A percentile compares a stretch with the other conserved stretches of the same genome.
Evolutionary conservation across 768 basidiomycete species (phyloP).

Genomic region (Trametes elegans): DNA sequence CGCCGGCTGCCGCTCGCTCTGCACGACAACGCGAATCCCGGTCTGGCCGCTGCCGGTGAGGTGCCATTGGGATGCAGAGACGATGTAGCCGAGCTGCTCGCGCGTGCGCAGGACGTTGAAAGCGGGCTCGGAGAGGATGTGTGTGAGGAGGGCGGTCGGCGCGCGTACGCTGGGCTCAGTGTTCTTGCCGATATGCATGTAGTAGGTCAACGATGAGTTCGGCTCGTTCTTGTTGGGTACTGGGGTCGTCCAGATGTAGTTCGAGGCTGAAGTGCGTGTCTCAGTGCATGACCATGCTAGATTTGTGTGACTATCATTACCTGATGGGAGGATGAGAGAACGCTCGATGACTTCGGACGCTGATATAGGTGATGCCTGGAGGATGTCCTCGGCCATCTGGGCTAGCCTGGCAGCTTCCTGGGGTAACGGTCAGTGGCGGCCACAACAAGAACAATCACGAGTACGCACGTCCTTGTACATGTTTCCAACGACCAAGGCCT

Average conservation of each 20-base stretch:
- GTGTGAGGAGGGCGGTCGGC: conserved; percentile 66
- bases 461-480: conserved; percentile 71
- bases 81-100: conserved; percentile 95
- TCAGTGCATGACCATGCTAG: too few relatives aligned
- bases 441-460: neutral
- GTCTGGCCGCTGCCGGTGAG: conserved; percentile 54
- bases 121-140: conserved; percentile 87
- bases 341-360: conserved; percentile 48
- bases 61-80: conserved; percentile 55
- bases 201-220: conserved; percentile 87
- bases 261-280: too few relatives aligned
- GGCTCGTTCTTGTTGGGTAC: conserved; percentile 83
- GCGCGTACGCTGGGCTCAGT: conserved; percentile 65
- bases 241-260: conserved; percentile 60
- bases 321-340: conserved; percentile 65
- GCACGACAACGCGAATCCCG: conserved; percentile 79
- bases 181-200: conserved; percentile 72
- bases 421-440: neutral
- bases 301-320: too few relatives aligned
- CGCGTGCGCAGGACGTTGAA: conserved; percentile 91
- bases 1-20: conserved; percentile 78
- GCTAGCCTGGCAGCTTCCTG: conserved; percentile 79
- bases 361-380: conserved; percentile 55
- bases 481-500: conserved; percentile 82
- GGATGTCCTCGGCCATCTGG: conserved; percentile 64